Base-by-base conservation (phyloP, 2,329 filamentous ascomycete species). In the Dendrostoma leiphaemia region DNA sequence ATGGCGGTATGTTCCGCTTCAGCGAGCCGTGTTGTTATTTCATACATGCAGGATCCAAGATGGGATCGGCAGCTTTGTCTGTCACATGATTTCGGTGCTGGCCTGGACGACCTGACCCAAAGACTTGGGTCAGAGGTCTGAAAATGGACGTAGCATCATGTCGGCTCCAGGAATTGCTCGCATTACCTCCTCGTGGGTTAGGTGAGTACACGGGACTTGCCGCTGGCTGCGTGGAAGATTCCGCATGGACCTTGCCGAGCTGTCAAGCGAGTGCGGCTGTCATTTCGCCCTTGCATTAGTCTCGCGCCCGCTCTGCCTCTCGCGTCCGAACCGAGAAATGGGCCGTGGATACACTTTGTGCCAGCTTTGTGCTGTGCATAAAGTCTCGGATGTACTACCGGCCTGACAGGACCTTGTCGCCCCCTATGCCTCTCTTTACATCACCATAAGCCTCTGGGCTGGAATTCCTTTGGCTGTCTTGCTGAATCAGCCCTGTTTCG, bases 401-500 rank as follows among this genome's bases (percentile, higher is more conserved):
- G 21, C 13, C 31, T 31, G 9, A 40, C 32, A 9, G 21, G 38
- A 6, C n/a, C n/a, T n/a, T n/a, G n/a, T n/a, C n/a, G n/a, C n/a
- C n/a, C n/a, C n/a, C n/a, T n/a, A n/a, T n/a, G n/a, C n/a, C n/a
- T n/a, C n/a, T n/a, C n/a, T n/a, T n/a, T n/a, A n/a, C n/a, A n/a
- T n/a, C n/a, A n/a, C n/a, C n/a, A n/a, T n/a, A n/a, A n/a, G n/a
- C n/a, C n/a, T n/a, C n/a, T n/a, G n/a, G n/a, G n/a, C n/a, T n/a
- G 82, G 19, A 94, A 70, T 61, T 86, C 88, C 64, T 90, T 84
- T 6, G 77, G 74, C 56, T 82, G 79, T 90, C 84, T 6, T 76
- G 74, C 57, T 82, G 79, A 2, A 78, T 71, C 17, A 79, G 76
- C 82, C 7, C 81, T 74, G 56, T 84, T 89, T 45, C 90, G 83